A percentile compares a stretch with the other conserved stretches of the same genome.
These are phyloP conservation scores for Myriosclerotinia duriaeana DNA, from an alignment of 2,329 filamentous ascomycete species.

Conservation along the genomic window DNA sequence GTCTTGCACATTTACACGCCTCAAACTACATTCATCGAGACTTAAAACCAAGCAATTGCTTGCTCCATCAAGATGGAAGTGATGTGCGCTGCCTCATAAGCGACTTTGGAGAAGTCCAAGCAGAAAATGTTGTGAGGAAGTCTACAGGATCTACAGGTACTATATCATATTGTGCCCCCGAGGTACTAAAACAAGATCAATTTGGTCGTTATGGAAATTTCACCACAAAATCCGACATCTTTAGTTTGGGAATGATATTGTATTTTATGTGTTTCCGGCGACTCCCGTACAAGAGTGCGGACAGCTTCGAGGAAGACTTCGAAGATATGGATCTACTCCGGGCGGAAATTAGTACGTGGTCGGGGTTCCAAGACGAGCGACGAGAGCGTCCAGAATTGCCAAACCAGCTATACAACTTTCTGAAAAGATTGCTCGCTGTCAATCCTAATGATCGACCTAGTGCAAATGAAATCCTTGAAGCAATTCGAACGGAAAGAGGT, in stretches of 20 bases:
- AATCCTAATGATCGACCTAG: slow-evolving; percentile 75
- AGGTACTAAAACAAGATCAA: slow-evolving; percentile 72
- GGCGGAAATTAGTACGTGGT: slow-evolving; percentile 82
- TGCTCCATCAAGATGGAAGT: slow-evolving; percentile 73
- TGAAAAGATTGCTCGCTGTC: slow-evolving; percentile 77
- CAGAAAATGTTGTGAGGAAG: slow-evolving; percentile 74
- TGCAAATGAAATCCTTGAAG: slow-evolving; percentile 74
- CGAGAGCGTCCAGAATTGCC: slow-evolving; percentile 79
- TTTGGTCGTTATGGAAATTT: slow-evolving; percentile 84
- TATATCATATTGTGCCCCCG: slow-evolving; percentile 95
- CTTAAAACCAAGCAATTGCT: slow-evolving; percentile 92
- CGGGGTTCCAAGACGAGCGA: slow-evolving; percentile 78
- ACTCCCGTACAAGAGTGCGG: slow-evolving; percentile 81
- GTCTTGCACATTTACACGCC: slow-evolving; percentile 82
- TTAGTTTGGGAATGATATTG: slow-evolving; percentile 95
- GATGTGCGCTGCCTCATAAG: slow-evolving; percentile 83
- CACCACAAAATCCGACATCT: slow-evolving; percentile 96
- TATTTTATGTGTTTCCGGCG: slow-evolving; percentile 96
- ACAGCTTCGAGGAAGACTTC: slow-evolving; percentile 83
- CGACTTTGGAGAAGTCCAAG: slow-evolving; percentile 96
- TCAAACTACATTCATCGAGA: slow-evolving; percentile 96
- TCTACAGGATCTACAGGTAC: slow-evolving; percentile 94
- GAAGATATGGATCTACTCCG: slow-evolving; percentile 86
- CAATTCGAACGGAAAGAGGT: slow-evolving; percentile 39
- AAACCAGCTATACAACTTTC: slow-evolving; percentile 77